phyloP scores from a whole-genome alignment of 2,329 filamentous ascomycete genomes.

The Colletotrichum chlorophyti region DNA sequence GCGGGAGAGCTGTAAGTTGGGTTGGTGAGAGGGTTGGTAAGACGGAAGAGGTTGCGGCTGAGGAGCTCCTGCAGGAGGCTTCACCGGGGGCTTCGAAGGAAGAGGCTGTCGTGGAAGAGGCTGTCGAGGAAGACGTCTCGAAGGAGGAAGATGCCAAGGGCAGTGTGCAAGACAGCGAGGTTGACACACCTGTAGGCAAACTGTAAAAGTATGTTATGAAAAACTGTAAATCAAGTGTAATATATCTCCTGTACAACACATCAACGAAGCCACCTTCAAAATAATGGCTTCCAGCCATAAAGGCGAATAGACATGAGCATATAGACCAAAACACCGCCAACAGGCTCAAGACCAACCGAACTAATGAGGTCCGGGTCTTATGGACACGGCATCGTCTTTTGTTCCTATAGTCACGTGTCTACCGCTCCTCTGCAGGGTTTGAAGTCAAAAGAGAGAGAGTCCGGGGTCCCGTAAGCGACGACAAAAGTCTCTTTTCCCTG shows the following conservation, averaged over 20 bases:
- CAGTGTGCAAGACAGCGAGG: not conserved
- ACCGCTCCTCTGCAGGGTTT: too few relatives aligned
- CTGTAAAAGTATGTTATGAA: not conserved
- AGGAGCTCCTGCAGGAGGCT: not conserved
- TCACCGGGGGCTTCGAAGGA: not conserved
- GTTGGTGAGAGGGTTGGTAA: slow-evolving; percentile 7
- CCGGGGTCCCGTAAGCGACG: too few relatives aligned
- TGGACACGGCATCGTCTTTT: too few relatives aligned
- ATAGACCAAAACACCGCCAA: too few relatives aligned
- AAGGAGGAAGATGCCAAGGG: not conserved
- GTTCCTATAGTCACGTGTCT: too few relatives aligned
- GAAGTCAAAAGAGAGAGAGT: too few relatives aligned
- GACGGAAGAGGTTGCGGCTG: not conserved
- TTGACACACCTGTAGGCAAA: not conserved
- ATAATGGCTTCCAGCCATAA: not conserved
- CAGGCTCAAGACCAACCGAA: too few relatives aligned
- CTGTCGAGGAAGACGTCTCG: not conserved
- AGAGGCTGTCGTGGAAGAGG: not conserved
- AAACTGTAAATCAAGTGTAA: slow-evolving; percentile 6
- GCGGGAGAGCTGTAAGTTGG: slow-evolving; percentile 12
- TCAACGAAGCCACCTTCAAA: not conserved
- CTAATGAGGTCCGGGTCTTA: too few relatives aligned
- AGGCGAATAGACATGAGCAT: not conserved
- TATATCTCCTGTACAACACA: not conserved
- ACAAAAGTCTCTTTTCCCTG: too few relatives aligned